Evolutionary conservation across 2,329 filamentous ascomycete species (phyloP), one percentile per base, ranked within the genome.

Genomic region (Drechmeria coniospora): DNA sequence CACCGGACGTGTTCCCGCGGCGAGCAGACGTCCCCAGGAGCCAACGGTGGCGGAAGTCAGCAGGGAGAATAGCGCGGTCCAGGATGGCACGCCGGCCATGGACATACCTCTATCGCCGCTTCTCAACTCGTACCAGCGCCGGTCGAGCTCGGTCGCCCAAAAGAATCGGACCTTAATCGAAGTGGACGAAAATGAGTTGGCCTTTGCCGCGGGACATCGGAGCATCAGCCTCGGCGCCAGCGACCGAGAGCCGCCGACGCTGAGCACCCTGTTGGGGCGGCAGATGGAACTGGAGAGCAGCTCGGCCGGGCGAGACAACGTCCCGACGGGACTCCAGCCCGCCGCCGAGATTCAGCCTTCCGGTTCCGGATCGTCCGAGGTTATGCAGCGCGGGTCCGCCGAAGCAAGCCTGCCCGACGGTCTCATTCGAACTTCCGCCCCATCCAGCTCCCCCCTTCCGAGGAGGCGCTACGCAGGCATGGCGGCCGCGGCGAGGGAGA

Each of bases 81-180:
- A 60, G 28, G 57, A 68, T 31, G 68, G 67, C 3, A 69, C 70
- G 1, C 73, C 62, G 13, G 76, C 76, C 2, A 82, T 82, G 30
- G 74, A 80, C 36, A 83, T 83, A 23, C 78, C 78, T 1, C 59
- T 75, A 2, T 82, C 77, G 1, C 79, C 79, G 4, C 64, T 76
- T 27, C 58, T 68, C 17, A 59, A 57, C 17, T 58, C 58, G 3
- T 61, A 68, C 35, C 61, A 59, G 25, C 59, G 78, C 29, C 61
- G 76, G n/a, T 72, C 76, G 2, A 80, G 73, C 48, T 81, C 77
- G 3, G 74, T 72, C 6, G 74, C 69, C 3, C 73, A 77, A 37
- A 70, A 75, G 40, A 65, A 68, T 25, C 61, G 71, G 19, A 52
- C 58, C 8, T 35, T 61, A 15, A 50, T 50, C 8, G 65, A 74